A percentile compares a stretch with the other conserved stretches of the same genome.
Conservation (phyloP, 495 filamentous ascomycete species). For the Pseudoneurospora amorphoporcata region DNA sequence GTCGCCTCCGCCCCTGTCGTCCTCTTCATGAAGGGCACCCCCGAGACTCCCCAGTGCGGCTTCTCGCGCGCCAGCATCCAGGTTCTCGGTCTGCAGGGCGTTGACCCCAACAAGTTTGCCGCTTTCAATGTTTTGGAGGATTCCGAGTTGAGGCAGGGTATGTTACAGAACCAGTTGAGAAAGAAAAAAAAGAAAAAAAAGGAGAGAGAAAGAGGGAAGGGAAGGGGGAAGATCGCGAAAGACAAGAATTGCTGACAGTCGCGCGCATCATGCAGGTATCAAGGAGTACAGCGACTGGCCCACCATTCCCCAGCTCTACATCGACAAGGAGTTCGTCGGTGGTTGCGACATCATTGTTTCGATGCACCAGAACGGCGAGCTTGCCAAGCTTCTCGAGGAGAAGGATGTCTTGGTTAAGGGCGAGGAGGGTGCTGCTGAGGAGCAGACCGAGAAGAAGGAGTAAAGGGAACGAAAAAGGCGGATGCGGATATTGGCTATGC, state of each 20-base stretch:
- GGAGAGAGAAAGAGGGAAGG: not conserved
- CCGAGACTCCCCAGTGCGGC: constrained; percentile 93
- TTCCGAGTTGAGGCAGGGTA: constrained; percentile 74
- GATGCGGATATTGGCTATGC: not conserved
- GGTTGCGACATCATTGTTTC: constrained; percentile 94
- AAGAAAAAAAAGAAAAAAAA: not conserved
- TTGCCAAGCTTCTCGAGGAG: constrained; percentile 83
- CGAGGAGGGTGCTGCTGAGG: constrained; percentile 3
- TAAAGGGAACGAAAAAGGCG: not conserved
- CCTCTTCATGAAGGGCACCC: constrained; percentile 98
- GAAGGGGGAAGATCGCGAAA: not conserved
- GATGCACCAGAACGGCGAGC: constrained; percentile 94
- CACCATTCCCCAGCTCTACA: constrained; percentile 92
- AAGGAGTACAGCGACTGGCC: constrained; percentile 99
- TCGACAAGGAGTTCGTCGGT: constrained; percentile 91
- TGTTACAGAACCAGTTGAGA: constrained; percentile 11
- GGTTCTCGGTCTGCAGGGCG: constrained; percentile 87
- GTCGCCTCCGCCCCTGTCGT: constrained; percentile 80
- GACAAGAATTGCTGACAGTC: constrained; percentile 1
- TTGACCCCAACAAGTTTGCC: constrained; percentile 91
- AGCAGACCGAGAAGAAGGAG: constrained; percentile 14
- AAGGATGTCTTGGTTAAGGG: constrained; percentile 58
- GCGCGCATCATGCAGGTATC: constrained; percentile 51
- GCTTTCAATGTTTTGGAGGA: constrained; percentile 96
- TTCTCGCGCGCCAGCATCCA: constrained; percentile 94